phyloP scores from a whole-genome alignment of 768 basidiomycete genomes.

The Termitomyces heimii region DNA sequence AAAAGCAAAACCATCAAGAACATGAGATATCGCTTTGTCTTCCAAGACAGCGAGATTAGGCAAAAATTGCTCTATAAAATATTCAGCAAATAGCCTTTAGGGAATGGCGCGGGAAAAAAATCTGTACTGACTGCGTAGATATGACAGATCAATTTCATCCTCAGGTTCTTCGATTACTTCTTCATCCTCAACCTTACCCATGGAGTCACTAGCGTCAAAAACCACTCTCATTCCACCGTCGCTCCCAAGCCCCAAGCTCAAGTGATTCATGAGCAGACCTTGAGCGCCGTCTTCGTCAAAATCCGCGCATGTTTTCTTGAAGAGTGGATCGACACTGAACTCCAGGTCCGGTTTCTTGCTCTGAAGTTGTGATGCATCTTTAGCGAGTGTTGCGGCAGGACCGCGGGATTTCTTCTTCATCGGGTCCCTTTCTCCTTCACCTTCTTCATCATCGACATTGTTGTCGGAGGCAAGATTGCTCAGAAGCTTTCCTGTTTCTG shows the following conservation, averaged over 20 bases:
- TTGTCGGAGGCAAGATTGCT: conserved; percentile 73
- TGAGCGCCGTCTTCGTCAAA: conserved; percentile 98
- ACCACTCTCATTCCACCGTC: conserved; percentile 86
- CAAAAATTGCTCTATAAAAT: conserved; percentile 56
- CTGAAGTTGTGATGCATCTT: conserved; percentile 71
- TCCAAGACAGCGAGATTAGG: conserved; percentile 62
- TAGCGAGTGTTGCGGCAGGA: conserved; percentile 83
- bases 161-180: conserved; percentile 69
- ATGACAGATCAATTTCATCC: conserved; percentile 59
- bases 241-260: conserved; percentile 67
- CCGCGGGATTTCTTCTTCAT: conserved; percentile 65
- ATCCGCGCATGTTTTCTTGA: conserved; percentile 96
- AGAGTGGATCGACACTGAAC: conserved; percentile 93
- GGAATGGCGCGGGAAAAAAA: neutral
- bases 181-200: conserved; percentile 72
- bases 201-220: conserved; percentile 93
- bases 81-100: conserved; percentile 3
- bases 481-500: conserved; percentile 92
- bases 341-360: conserved; percentile 95
- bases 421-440: conserved; percentile 48
- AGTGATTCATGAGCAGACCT: conserved; percentile 95
- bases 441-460: conserved; percentile 50
- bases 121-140: conserved; percentile 51
- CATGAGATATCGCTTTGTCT: conserved; percentile 72
- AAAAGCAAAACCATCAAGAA: conserved; percentile 80